Evolutionary conservation across 352 stramenopile genomes (phyloP).

Genomic region (Phytophthora hybrid): DNA sequence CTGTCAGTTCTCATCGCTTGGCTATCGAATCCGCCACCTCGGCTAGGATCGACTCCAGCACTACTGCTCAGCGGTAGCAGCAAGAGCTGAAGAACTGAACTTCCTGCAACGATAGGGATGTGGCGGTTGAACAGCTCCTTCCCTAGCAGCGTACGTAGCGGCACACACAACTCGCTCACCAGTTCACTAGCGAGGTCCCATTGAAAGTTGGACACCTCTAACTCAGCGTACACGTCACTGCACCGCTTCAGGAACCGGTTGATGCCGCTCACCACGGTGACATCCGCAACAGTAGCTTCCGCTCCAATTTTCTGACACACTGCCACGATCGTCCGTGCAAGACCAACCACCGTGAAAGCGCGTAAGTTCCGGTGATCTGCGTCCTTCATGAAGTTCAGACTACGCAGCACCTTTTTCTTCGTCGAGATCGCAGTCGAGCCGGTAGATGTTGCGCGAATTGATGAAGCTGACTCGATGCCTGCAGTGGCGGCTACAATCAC

Average conservation of each 20-base stretch:
- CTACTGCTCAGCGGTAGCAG: slow-evolving; percentile 56
- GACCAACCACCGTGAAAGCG: slow-evolving; percentile 70
- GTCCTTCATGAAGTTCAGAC: slow-evolving; percentile 56
- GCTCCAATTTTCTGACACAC: slow-evolving; percentile 71
- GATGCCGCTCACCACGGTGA: slow-evolving; percentile 51
- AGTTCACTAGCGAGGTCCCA: slow-evolving; percentile 81
- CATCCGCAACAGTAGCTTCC: slow-evolving; percentile 50
- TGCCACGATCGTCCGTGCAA: slow-evolving; percentile 67
- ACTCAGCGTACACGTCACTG: slow-evolving; percentile 72
- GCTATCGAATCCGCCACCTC: slow-evolving; percentile 11
- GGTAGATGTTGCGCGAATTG: slow-evolving; percentile 20
- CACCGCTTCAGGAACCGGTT: slow-evolving; percentile 75
- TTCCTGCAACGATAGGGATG: slow-evolving; percentile 63
- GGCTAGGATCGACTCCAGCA: slow-evolving; percentile 18
- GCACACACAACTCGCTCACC: slow-evolving; percentile 72
- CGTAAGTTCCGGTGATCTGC: slow-evolving; percentile 59
- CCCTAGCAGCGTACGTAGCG: slow-evolving; percentile 62
- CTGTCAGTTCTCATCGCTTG: slow-evolving; percentile 20
- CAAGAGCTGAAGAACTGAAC: slow-evolving; percentile 74
- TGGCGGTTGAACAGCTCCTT: slow-evolving; percentile 59
- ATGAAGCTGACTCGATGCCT: slow-evolving; percentile 10
- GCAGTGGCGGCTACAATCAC: slow-evolving; percentile 61
- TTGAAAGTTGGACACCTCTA: slow-evolving; percentile 84
- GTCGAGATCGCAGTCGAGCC: slow-evolving; percentile 14
- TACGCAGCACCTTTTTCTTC: slow-evolving; percentile 57